Base-by-base conservation (phyloP, 1,284 basidiomycete species). In the Cutaneotrichosporon cavernicola region DNA sequence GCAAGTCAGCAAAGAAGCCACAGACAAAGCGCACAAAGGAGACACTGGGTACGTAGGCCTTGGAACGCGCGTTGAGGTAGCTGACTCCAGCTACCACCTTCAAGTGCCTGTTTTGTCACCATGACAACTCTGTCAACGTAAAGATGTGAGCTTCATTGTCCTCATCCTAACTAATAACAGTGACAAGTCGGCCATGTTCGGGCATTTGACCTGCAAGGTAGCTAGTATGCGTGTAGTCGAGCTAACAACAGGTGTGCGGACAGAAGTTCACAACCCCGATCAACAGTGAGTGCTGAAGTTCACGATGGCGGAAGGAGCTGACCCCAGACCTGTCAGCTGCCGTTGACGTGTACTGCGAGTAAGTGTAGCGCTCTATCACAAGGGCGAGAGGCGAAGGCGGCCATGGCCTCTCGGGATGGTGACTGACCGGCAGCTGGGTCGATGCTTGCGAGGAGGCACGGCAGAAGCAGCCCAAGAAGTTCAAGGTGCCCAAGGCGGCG, bases 101-200 rank as follows among this genome's bases (percentile, higher is more conserved):
- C 73, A 79, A 80, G 68, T 80, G 79, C 51, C 67, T 80, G 36
- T 80, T 80, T 65, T 80, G 79, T 58, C 72, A 78, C 56, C 76
- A 76, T 58, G 77, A 79, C 51, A 79, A 79, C 65, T 70, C 76
- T 16, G 73, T 78, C 31, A 65, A 64, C 0, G 74, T 77, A 66
- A 78, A 75, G 57, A 63, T 80, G 77, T 78, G 36, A 52, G 74
- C 65, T 4, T 0, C 56, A 32, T 18, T 5, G 26, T n/a, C 11
- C 22, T 32, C 11, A 13, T 55, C 47, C 8, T 56, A 66, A 31
- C 58, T 66, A 26, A 62, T 57, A 43, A 52, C 56, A 79, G 79
- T 47, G 74, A 79, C 66, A 76, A 75, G 64, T 60, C 63, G 46
- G 67, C 66, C 47, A 78, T 79, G 78, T 76, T 73, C 51, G 75